phyloP scores from a whole-genome alignment of 371 early-diverging fungal species.

The Mortierella sp. region DNA sequence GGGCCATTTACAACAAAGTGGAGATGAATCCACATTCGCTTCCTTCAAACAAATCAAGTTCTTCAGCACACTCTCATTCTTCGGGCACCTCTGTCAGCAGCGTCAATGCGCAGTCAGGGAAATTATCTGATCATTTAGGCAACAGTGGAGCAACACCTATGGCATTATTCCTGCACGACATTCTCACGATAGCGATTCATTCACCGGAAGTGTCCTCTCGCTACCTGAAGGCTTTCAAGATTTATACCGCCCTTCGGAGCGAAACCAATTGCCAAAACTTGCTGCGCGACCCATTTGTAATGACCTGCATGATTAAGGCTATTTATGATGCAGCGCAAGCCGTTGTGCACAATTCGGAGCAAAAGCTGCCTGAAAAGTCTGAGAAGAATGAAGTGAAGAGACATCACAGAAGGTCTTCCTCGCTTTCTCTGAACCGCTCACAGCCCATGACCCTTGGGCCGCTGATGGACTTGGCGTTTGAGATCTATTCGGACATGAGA shows the following conservation, averaged over 20 bases:
- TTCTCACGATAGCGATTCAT: slow-evolving; percentile 41
- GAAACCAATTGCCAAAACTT: slow-evolving; percentile 34
- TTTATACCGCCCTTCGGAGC: slow-evolving; percentile 42
- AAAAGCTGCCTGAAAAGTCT: background rate
- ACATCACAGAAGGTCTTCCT: slow-evolving; percentile 41
- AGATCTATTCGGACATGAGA: slow-evolving; percentile 51
- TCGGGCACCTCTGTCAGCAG: background rate
- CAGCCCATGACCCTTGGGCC: slow-evolving; percentile 53
- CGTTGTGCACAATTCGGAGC: slow-evolving; percentile 29
- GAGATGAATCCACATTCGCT: slow-evolving; percentile 33
- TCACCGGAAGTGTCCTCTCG: slow-evolving; percentile 49
- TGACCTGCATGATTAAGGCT: slow-evolving; percentile 47
- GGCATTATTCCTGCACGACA: slow-evolving; percentile 43
- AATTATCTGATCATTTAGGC: background rate
- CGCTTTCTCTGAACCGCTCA: slow-evolving; percentile 33
- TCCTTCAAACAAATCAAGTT: slow-evolving; percentile 7
- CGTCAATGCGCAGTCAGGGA: background rate
- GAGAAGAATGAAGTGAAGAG: slow-evolving; percentile 2
- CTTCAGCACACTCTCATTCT: slow-evolving; percentile 3
- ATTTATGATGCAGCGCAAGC: slow-evolving; percentile 43
- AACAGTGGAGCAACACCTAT: slow-evolving; percentile 11
- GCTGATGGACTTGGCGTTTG: slow-evolving; percentile 51
- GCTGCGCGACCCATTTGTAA: slow-evolving; percentile 51
- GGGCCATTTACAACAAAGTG: slow-evolving; percentile 55
- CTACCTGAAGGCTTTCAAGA: slow-evolving; percentile 52